These are phyloP conservation scores for Steccherinum ochraceum DNA, from an alignment of 768 basidiomycete species.

Conservation along the genomic window DNA sequence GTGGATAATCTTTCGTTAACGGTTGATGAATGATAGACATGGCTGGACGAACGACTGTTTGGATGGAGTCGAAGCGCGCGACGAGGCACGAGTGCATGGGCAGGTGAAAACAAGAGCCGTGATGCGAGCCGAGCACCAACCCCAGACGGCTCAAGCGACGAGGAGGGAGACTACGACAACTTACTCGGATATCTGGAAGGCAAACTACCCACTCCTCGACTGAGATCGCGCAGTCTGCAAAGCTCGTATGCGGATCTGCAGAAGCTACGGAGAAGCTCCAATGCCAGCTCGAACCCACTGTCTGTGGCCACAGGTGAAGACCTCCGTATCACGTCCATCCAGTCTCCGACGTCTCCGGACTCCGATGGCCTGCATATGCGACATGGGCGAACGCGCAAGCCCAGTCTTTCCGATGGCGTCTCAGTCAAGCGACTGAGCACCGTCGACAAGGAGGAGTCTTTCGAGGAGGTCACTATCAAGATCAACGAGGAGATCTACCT, in stretches of 20 bases:
- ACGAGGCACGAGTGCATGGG: conserved; percentile 87
- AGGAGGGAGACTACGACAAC: conserved; percentile 91
- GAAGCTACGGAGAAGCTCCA: conserved; percentile 28
- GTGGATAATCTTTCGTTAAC: conserved; percentile 23
- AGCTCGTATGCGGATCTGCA: conserved; percentile 13
- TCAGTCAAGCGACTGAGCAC: conserved; percentile 57
- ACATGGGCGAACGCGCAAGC: conserved; percentile 40
- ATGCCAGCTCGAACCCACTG: conserved; percentile 37
- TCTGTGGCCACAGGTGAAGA: conserved; percentile 9
- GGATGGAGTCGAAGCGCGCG: conserved; percentile 80
- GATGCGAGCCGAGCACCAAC: conserved; percentile 60
- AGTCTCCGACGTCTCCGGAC: conserved; percentile 17
- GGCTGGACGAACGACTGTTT: conserved; percentile 91
- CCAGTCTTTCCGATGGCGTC: conserved; percentile 61
- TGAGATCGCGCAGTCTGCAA: conserved; percentile 24
- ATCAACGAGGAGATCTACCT: conserved; percentile 59
- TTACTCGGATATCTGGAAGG: conserved; percentile 63
- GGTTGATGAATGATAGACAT: conserved; percentile 38
- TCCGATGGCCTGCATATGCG: conserved; percentile 37
- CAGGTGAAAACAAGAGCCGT: conserved; percentile 43
- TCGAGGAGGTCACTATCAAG: conserved; percentile 57
- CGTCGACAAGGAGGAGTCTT: conserved; percentile 50
- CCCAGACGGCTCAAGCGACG: conserved; percentile 78
- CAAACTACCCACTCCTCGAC: conserved; percentile 32
- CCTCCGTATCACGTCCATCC: not conserved